Percentiles rank a stretch among this genome's conserved stretches.
Conservation (phyloP, 306 rosid species). For the Quercus mongolica region DNA sequence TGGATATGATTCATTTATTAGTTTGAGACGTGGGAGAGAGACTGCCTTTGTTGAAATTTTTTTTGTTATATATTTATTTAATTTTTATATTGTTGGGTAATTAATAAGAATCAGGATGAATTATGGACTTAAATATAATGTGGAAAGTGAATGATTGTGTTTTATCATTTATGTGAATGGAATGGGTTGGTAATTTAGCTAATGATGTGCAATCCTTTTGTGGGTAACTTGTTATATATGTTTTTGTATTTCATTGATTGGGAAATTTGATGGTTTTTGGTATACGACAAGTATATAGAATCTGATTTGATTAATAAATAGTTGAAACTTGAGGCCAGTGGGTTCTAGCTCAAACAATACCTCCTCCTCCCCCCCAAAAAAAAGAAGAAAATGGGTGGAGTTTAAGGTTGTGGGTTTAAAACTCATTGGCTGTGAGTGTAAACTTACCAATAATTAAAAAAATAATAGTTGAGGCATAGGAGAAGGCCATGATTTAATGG, state of each 20-base stretch:
- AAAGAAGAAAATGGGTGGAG: too few species aligned
- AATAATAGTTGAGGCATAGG: too few species aligned
- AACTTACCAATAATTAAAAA: too few species aligned
- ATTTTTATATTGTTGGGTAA: constrained; percentile 13
- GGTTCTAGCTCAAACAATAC: too few species aligned
- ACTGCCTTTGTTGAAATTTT: not conserved
- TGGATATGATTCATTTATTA: constrained; percentile 13
- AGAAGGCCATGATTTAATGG: constrained; percentile 5
- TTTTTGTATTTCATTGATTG: not conserved
- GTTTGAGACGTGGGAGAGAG: constrained; percentile 19
- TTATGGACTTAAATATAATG: not conserved
- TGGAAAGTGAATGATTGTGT: not conserved
- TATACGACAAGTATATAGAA: not conserved
- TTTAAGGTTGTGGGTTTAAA: too few species aligned
- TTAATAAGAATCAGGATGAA: constrained; percentile 21
- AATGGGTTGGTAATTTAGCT: not conserved
- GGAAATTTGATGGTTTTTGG: constrained; percentile 20
- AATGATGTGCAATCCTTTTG: not conserved
- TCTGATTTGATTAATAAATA: constrained; percentile 12
- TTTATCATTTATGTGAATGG: not conserved
- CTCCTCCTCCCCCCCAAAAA: too few species aligned
- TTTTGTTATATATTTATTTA: not conserved
- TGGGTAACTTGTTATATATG: not conserved
- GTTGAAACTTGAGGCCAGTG: constrained; percentile 20
- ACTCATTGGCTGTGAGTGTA: too few species aligned